These are phyloP conservation scores for Arabidopsis suecica DNA, from an alignment of 345 rosid genomes.

Conservation along the genomic window DNA sequence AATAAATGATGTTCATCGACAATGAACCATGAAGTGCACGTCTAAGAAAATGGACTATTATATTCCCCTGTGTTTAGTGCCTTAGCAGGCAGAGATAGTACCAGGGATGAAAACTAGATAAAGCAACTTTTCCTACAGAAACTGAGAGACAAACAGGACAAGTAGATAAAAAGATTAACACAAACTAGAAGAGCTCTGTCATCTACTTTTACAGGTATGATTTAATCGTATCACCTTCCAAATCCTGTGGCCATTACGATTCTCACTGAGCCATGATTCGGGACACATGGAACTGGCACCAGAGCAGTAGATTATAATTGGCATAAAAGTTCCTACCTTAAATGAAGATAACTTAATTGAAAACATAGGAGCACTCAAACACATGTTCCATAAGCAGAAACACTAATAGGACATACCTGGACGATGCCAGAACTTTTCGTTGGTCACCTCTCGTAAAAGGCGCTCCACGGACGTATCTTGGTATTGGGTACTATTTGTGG, in stretches of 20 bases:
- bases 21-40: conserved; percentile 4
- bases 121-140: conserved; percentile 10
- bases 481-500: conserved; percentile 52
- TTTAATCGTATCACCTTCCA: conserved; percentile 49
- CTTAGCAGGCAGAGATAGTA: conserved; percentile 2
- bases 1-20: conserved; percentile 5
- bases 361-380: conserved; percentile 38
- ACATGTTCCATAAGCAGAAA: conserved; percentile 26
- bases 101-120: conserved; percentile 11
- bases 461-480: conserved; percentile 99
- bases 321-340: conserved; percentile 47
- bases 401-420: conserved; percentile 44
- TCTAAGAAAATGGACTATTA: not conserved
- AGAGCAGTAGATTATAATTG: conserved; percentile 45
- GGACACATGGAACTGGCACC: conserved; percentile 48
- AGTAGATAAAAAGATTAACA: conserved; percentile 9
- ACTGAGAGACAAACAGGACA: conserved; percentile 11
- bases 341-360: conserved; percentile 38
- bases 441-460: conserved; percentile 95
- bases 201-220: conserved; percentile 44
- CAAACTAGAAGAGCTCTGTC: conserved; percentile 29
- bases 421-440: conserved; percentile 90
- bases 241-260: conserved; percentile 46
- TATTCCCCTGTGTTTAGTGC: not conserved
- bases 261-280: conserved; percentile 48